Conservation (phyloP, 129 eudicot species). For the Flaveria bidentis region DNA sequence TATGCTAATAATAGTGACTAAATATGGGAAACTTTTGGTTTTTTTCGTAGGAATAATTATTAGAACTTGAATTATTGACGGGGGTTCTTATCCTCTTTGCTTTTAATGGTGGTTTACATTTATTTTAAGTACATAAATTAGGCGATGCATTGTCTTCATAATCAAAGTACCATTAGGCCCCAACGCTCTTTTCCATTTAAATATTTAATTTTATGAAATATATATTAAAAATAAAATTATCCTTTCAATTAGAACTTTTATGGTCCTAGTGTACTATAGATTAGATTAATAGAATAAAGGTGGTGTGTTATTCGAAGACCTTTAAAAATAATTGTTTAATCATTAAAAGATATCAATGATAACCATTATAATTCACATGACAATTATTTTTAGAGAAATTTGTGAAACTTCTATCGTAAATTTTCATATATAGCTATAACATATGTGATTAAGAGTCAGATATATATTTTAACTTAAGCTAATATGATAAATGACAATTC, state of each 20-base stretch:
- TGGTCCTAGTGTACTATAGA: too few species aligned
- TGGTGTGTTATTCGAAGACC: not conserved
- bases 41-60: constrained; percentile 1
- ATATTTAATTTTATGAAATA: too few species aligned
- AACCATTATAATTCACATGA: not conserved
- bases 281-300: not conserved
- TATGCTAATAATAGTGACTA: not conserved
- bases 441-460: too few species aligned
- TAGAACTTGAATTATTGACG: constrained; percentile 9
- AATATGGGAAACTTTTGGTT: not conserved
- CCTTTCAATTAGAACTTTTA: too few species aligned
- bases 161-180: constrained; percentile 19
- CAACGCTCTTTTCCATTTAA: not conserved
- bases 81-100: constrained; percentile 5
- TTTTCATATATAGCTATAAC: too few species aligned
- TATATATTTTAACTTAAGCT: not conserved
- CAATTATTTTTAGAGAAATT: not conserved
- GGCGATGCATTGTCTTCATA: constrained; percentile 20
- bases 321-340: not conserved
- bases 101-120: constrained; percentile 22
- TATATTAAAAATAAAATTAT: not conserved
- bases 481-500: not conserved
- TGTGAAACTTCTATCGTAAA: not conserved
- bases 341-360: not conserved
- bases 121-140: constrained; percentile 24